These are phyloP conservation scores for Noccaea bulbosa DNA, from an alignment of 345 rosid genomes.

Conservation along the genomic window DNA sequence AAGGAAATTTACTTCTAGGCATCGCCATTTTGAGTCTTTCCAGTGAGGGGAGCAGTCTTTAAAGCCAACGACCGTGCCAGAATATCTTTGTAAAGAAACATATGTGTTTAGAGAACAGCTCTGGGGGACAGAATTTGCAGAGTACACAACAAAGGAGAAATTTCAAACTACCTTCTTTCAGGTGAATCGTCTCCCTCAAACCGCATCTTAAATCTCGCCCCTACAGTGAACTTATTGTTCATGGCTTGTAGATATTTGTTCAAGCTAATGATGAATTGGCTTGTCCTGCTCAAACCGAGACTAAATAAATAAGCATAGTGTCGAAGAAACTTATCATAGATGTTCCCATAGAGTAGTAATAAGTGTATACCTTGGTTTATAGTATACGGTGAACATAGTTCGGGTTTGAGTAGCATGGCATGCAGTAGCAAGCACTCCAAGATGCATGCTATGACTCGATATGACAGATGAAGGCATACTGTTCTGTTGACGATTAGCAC, in stretches of 20 bases:
- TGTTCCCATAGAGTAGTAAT: slow-evolving; percentile 22
- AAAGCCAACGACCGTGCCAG: slow-evolving; percentile 85
- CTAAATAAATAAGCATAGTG: slow-evolving; percentile 22
- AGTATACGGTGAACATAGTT: slow-evolving; percentile 78
- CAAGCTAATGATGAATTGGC: slow-evolving; percentile 82
- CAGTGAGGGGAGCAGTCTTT: slow-evolving; percentile 81
- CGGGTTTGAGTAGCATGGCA: slow-evolving; percentile 72
- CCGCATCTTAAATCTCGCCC: slow-evolving; percentile 88
- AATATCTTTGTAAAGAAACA: slow-evolving; percentile 58
- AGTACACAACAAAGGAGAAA: slow-evolving; percentile 7
- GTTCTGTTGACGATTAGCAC: slow-evolving; percentile 66
- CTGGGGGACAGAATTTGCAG: slow-evolving; percentile 21
- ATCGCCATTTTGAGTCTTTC: slow-evolving; percentile 86
- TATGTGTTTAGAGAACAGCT: slow-evolving; percentile 6
- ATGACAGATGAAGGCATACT: slow-evolving; percentile 89
- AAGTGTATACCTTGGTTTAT: slow-evolving; percentile 78
- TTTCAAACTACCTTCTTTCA: slow-evolving; percentile 67
- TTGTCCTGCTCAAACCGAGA: slow-evolving; percentile 62
- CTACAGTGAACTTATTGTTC: slow-evolving; percentile 62
- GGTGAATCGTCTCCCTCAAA: slow-evolving; percentile 96
- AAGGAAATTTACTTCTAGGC: slow-evolving; percentile 59
- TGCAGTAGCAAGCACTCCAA: slow-evolving; percentile 96
- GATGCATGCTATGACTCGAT: slow-evolving; percentile 94
- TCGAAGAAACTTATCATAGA: slow-evolving; percentile 7
- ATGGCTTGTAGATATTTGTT: slow-evolving; percentile 78